Conservation (phyloP, 2,329 filamentous ascomycete genomes). For the Zymoseptoria tritici region DNA sequence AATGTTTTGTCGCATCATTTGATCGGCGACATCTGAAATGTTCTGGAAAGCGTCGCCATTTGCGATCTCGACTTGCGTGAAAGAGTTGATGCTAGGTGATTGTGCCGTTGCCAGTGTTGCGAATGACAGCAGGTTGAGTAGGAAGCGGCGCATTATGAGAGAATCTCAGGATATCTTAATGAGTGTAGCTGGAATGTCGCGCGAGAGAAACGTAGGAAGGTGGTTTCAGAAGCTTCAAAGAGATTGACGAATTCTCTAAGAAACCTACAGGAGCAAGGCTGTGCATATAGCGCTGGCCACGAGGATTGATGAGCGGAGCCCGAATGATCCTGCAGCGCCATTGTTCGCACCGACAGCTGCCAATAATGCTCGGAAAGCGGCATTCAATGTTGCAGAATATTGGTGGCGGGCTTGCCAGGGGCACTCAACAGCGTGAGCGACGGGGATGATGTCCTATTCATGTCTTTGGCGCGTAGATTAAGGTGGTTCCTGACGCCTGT, state of each 20-base stretch:
- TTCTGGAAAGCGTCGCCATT: slow-evolving; percentile 26
- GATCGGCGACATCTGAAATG: slow-evolving; percentile 21
- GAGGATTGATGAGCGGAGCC: background rate
- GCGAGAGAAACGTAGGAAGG: background rate
- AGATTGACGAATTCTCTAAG: background rate
- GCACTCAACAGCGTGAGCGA: background rate
- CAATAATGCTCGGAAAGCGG: background rate
- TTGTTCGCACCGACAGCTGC: background rate
- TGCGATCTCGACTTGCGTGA: slow-evolving; percentile 20
- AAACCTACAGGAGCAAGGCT: background rate
- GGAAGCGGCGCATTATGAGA: background rate
- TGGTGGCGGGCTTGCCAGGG: background rate
- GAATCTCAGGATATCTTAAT: background rate
- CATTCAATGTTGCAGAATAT: background rate
- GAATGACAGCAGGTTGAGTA: background rate
- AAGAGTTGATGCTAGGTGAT: slow-evolving; percentile 19
- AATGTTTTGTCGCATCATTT: slow-evolving; percentile 24
- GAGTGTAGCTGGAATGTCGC: background rate
- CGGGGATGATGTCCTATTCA: background rate
- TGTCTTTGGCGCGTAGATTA: background rate
- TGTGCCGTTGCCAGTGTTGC: slow-evolving; percentile 16
- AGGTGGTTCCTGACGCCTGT: background rate
- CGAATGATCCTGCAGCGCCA: background rate
- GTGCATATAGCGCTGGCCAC: background rate
- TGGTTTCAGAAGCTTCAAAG: background rate